Percentiles rank a stretch among this genome's conserved stretches.
phyloP scores from a whole-genome alignment of 2,329 filamentous ascomycete genomes.

The Xylaria sp. region DNA sequence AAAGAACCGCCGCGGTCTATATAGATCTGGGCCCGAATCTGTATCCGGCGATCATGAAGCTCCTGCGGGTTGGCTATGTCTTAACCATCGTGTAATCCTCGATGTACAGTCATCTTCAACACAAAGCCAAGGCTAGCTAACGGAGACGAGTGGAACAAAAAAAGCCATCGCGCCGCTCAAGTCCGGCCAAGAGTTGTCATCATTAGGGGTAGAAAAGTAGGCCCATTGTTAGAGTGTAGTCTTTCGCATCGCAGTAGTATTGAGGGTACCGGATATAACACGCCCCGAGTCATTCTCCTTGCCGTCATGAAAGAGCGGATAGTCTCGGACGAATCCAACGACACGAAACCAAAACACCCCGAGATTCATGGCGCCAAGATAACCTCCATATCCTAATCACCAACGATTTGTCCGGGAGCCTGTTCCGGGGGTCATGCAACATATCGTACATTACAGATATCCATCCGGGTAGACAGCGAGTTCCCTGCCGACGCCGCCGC shows the following conservation, averaged over 20 bases:
- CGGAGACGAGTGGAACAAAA: slow-evolving; percentile 11
- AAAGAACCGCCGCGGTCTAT: neutral
- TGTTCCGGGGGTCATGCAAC: slow-evolving; percentile 7
- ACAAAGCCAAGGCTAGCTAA: slow-evolving; percentile 18
- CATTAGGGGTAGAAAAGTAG: slow-evolving; percentile 6
- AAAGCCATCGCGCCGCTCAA: slow-evolving; percentile 5
- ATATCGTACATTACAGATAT: neutral
- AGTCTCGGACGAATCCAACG: slow-evolving; percentile 3
- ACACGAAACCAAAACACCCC: neutral
- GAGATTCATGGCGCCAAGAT: slow-evolving; percentile 22
- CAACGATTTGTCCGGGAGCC: neutral
- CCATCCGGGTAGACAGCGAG: neutral
- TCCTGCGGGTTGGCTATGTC: neutral
- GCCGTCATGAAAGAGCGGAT: slow-evolving; percentile 3
- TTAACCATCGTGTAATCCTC: slow-evolving; percentile 13
- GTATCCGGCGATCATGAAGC: neutral
- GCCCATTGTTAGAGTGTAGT: neutral
- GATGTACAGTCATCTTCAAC: neutral
- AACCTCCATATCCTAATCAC: slow-evolving; percentile 2
- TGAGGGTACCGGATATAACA: slow-evolving; percentile 4
- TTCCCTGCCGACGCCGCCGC: slow-evolving; percentile 2
- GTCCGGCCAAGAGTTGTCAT: slow-evolving; percentile 16
- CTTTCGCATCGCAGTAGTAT: slow-evolving; percentile 6
- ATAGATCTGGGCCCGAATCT: slow-evolving; percentile 1
- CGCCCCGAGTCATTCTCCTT: neutral